Evolutionary conservation across 768 basidiomycete species (phyloP).

Genomic region (Inosperma sp.): DNA sequence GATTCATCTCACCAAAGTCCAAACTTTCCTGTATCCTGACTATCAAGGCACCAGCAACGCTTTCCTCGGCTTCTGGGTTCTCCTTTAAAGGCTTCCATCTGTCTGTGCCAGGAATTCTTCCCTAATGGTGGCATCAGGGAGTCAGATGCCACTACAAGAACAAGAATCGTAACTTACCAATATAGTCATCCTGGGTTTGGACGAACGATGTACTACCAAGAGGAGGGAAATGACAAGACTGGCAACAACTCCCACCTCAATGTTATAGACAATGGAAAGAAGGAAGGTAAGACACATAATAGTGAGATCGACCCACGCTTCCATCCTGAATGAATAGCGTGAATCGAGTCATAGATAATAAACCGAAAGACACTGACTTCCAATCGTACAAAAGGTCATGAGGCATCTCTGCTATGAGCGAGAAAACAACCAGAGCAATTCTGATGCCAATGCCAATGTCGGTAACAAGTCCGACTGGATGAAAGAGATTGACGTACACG

Average conservation of each 20-base stretch:
- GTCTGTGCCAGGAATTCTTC: slow-evolving; percentile 83
- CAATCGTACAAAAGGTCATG: slow-evolving; percentile 84
- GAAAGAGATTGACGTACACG: slow-evolving; percentile 49
- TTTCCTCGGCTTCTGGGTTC: slow-evolving; percentile 78
- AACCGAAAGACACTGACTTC: slow-evolving; percentile 45
- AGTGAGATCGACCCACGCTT: slow-evolving; percentile 87
- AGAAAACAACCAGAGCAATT: slow-evolving; percentile 80
- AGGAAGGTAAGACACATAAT: slow-evolving; percentile 88
- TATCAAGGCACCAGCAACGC: slow-evolving; percentile 76
- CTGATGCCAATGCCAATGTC: slow-evolving; percentile 42
- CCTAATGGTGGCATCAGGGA: slow-evolving; percentile 39
- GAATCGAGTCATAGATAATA: neutral
- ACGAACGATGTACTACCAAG: slow-evolving; percentile 85
- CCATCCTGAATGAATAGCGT: slow-evolving; percentile 47
- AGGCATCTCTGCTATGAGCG: slow-evolving; percentile 79
- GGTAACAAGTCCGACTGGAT: neutral
- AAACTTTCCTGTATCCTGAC: slow-evolving; percentile 86
- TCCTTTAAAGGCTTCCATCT: slow-evolving; percentile 90
- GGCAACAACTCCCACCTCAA: slow-evolving; percentile 90
- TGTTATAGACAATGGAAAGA: slow-evolving; percentile 82
- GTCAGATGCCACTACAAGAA: neutral
- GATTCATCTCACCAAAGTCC: slow-evolving; percentile 66
- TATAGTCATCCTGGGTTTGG: slow-evolving; percentile 86
- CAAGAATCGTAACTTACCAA: slow-evolving; percentile 45
- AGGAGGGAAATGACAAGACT: slow-evolving; percentile 84